Evolutionary conservation across 2,329 filamentous ascomycete species (phyloP).

Genomic region (Dactylellina drechsleri): DNA sequence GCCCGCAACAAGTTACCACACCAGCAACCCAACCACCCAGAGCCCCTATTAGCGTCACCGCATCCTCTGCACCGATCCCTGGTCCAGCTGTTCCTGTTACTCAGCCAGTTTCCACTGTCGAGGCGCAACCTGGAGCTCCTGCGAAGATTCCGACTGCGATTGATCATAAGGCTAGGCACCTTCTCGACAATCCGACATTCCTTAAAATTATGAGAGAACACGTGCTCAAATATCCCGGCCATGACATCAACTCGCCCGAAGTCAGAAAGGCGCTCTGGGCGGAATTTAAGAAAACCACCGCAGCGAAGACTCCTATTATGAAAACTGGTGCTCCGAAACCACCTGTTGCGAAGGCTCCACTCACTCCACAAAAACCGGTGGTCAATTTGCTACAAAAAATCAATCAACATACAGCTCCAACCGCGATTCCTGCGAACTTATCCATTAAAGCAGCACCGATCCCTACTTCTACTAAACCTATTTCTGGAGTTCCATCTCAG

Average conservation of each 20-base stretch:
- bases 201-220: slow-evolving; percentile 38
- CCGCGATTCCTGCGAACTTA: not conserved
- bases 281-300: slow-evolving; percentile 33
- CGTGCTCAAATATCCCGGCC: slow-evolving; percentile 30
- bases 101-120: slow-evolving; percentile 3
- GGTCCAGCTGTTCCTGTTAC: slow-evolving; percentile 3
- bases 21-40: slow-evolving; percentile 17
- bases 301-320: slow-evolving; percentile 13
- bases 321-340: slow-evolving; percentile 14
- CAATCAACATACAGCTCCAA: not conserved
- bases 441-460: slow-evolving; percentile 12
- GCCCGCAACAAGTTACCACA: slow-evolving; percentile 12
- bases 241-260: slow-evolving; percentile 45
- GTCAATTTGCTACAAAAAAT: slow-evolving; percentile 1
- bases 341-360: slow-evolving; percentile 17
- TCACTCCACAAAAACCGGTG: not conserved
- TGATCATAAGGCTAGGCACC: slow-evolving; percentile 33
- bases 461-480: slow-evolving; percentile 6
- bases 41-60: not conserved
- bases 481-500: slow-evolving; percentile 5
- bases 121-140: not conserved
- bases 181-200: slow-evolving; percentile 44
- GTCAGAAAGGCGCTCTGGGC: slow-evolving; percentile 38
- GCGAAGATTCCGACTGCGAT: slow-evolving; percentile 21
- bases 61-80: slow-evolving; percentile 9